Conservation (phyloP, 306 rosid species). For the Cucumis melo region DNA sequence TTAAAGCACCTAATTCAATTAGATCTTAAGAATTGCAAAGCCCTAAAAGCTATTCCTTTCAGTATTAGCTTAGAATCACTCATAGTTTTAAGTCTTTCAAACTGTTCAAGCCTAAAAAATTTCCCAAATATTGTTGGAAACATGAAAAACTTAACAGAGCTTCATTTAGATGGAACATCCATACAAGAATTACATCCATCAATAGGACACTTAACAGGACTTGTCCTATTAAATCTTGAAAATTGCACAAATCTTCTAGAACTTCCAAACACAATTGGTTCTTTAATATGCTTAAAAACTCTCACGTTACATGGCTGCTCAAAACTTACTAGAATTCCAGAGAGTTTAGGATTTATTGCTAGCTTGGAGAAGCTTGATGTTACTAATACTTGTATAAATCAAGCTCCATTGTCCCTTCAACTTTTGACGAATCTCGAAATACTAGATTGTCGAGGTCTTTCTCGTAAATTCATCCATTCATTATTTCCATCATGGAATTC, state of each 20-base stretch:
- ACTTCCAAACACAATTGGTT: not conserved
- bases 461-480: not conserved
- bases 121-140: not conserved
- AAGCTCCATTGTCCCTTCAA: conserved; percentile 2
- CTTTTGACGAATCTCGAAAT: not conserved
- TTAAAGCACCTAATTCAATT: not conserved
- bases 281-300: not conserved
- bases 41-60: not conserved
- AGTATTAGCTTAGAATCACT: conserved; percentile 5
- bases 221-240: not conserved
- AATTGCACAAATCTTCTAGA: not conserved
- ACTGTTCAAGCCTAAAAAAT: not conserved
- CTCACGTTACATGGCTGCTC: conserved; percentile 8
- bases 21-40: conserved; percentile 1
- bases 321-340: not conserved
- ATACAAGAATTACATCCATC: not conserved
- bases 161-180: conserved; percentile 4
- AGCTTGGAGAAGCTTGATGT: conserved; percentile 9
- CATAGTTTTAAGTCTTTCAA: not conserved
- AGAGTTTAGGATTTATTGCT: conserved; percentile 2
- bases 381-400: not conserved
- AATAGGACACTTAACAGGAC: not conserved
- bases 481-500: not conserved
- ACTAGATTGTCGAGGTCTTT: not conserved
- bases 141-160: not conserved